A percentile compares a stretch with the other conserved stretches of the same genome.
Evolutionary conservation across 2,329 filamentous ascomycete genomes (phyloP).

Genomic region (Verticillium tricorpus): DNA sequence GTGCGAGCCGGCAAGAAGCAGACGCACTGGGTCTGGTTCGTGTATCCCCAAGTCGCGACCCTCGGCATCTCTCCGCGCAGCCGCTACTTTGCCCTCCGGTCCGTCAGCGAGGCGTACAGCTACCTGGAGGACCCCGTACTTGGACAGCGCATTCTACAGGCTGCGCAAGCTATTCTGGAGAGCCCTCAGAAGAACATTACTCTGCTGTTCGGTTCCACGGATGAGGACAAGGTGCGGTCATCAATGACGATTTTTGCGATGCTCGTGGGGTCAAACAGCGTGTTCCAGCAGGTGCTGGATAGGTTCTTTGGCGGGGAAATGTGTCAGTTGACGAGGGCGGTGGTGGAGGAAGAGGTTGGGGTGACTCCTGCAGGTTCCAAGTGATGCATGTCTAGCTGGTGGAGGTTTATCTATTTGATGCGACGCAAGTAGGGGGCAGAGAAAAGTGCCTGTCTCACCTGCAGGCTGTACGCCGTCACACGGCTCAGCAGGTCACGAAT

Average conservation of each 20-base stretch:
- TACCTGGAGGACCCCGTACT: not conserved
- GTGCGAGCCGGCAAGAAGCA: not conserved
- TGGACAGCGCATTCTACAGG: not conserved
- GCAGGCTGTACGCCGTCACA: too few relatives aligned
- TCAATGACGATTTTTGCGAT: not conserved
- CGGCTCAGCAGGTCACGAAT: too few relatives aligned
- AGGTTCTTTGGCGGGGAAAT: not conserved
- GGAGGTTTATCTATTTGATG: too few relatives aligned
- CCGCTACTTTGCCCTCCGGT: not conserved
- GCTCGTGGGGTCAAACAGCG: not conserved
- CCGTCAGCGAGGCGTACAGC: not conserved
- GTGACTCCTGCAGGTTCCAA: too few relatives aligned
- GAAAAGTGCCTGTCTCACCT: too few relatives aligned
- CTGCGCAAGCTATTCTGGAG: not conserved
- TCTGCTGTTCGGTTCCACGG: not conserved
- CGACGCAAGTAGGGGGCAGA: too few relatives aligned
- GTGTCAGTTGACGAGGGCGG: not conserved
- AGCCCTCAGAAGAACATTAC: not conserved
- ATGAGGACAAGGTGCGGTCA: not conserved
- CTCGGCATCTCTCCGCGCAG: not conserved
- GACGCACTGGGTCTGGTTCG: not conserved
- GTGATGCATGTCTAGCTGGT: too few relatives aligned
- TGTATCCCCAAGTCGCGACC: not conserved
- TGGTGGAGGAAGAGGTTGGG: not conserved
- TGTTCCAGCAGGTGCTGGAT: not conserved